Conservation (phyloP, 2,329 filamentous ascomycete species). For the Stemphylium lycopersici region DNA sequence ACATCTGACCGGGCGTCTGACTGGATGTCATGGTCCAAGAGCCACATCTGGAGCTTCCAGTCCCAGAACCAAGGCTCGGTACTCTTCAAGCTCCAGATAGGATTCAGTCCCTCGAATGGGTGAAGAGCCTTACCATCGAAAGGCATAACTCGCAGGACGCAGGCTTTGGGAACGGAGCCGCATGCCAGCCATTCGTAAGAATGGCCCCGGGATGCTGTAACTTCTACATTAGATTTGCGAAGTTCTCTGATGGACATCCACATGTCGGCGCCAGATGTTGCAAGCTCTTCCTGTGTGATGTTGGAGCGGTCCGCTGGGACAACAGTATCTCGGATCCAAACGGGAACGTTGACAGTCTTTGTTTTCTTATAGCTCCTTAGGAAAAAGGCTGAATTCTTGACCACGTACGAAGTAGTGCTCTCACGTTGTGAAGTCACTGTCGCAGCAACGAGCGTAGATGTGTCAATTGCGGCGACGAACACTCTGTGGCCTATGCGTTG, state of each 20-base stretch:
- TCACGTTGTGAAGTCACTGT: not conserved
- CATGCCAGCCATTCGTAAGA: constrained; percentile 23
- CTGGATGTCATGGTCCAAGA: too few relatives aligned
- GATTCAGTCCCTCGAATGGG: not conserved
- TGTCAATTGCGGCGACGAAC: not conserved
- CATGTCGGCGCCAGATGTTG: constrained; percentile 7
- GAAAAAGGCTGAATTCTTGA: too few relatives aligned
- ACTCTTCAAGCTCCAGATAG: not conserved
- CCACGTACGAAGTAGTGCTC: not conserved
- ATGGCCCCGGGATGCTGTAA: constrained; percentile 5
- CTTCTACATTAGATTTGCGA: constrained; percentile 7
- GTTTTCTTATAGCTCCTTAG: not conserved
- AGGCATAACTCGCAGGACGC: constrained; percentile 15
- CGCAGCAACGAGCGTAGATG: not conserved
- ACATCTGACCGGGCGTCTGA: not conserved
- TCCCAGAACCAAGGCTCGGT: not conserved
- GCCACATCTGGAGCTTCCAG: not conserved
- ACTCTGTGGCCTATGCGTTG: not conserved
- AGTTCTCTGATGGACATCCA: constrained; percentile 21
- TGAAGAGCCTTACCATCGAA: constrained; percentile 21
- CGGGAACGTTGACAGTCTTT: not conserved
- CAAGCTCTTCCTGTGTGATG: not conserved
- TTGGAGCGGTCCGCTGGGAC: not conserved
- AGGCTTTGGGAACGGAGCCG: constrained; percentile 11
- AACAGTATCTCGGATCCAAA: not conserved